A percentile compares a stretch with the other conserved stretches of the same genome.
phyloP scores from a whole-genome alignment of 1,284 basidiomycete species.

The Cystobasidium pallidum region DNA sequence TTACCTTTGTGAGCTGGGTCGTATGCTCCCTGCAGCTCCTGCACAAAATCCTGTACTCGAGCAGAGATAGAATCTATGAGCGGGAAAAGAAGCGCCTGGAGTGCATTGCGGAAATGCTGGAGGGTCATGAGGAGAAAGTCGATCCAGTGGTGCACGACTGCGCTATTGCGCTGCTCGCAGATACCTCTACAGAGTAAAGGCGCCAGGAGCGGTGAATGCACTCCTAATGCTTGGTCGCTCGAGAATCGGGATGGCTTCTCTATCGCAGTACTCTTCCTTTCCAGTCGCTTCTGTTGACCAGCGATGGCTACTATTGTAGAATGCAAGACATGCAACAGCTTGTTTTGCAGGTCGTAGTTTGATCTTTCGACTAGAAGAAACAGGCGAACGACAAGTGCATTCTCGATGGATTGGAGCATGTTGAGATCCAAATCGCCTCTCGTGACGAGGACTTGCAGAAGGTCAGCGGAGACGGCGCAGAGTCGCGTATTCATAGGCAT shows the following conservation, averaged over 20 bases:
- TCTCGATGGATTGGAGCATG: slow-evolving; percentile 69
- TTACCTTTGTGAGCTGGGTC: slow-evolving; percentile 56
- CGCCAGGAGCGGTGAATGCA: slow-evolving; percentile 65
- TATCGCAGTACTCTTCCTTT: slow-evolving; percentile 33
- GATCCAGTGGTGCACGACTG: slow-evolving; percentile 90
- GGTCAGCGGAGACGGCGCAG: slow-evolving; percentile 75
- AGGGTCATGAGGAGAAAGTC: slow-evolving; percentile 92
- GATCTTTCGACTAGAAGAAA: slow-evolving; percentile 71
- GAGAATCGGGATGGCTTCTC: slow-evolving; percentile 13
- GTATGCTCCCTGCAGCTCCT: slow-evolving; percentile 60
- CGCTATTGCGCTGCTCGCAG: slow-evolving; percentile 67
- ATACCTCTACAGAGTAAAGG: slow-evolving; percentile 82
- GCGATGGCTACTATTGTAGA: slow-evolving; percentile 64
- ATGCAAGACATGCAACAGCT: slow-evolving; percentile 87
- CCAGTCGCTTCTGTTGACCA: slow-evolving; percentile 21
- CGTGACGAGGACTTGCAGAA: slow-evolving; percentile 78
- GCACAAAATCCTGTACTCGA: slow-evolving; percentile 68
- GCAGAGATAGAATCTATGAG: slow-evolving; percentile 79
- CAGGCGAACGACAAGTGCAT: slow-evolving; percentile 72
- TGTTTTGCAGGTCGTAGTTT: slow-evolving; percentile 83
- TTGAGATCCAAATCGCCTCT: slow-evolving; percentile 72
- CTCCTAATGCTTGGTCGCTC: slow-evolving; percentile 1
- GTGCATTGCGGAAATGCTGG: slow-evolving; percentile 73
- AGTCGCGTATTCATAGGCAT: slow-evolving; percentile 66
- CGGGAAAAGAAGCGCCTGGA: slow-evolving; percentile 71